phyloP scores from a whole-genome alignment of 2,329 filamentous ascomycete genomes.

The Myriosclerotinia curreyana region DNA sequence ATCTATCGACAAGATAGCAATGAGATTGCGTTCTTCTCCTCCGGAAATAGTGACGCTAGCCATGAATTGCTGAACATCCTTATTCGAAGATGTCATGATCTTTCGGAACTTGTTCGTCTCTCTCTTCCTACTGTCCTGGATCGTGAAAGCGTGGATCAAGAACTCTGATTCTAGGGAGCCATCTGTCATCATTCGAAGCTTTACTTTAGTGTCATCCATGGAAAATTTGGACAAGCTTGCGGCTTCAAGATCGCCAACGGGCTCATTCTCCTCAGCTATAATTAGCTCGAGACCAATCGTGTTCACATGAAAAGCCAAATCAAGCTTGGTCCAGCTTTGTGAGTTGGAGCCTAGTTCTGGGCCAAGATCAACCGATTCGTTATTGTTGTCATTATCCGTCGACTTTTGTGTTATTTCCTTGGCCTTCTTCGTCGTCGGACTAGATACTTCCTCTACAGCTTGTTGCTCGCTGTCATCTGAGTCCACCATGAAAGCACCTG shows the following conservation, averaged over 20 bases:
- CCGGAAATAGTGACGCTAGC: slow-evolving; percentile 91
- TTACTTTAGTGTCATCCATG: slow-evolving; percentile 86
- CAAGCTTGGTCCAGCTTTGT: slow-evolving; percentile 86
- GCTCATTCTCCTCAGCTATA: slow-evolving; percentile 68
- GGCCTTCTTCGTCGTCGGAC: slow-evolving; percentile 40
- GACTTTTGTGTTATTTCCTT: slow-evolving; percentile 26
- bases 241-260: slow-evolving; percentile 72
- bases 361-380: slow-evolving; percentile 52
- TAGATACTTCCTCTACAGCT: slow-evolving; percentile 69
- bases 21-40: slow-evolving; percentile 74
- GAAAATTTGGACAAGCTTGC: slow-evolving; percentile 92
- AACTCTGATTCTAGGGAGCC: slow-evolving; percentile 89
- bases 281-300: slow-evolving; percentile 87
- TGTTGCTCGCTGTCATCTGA: slow-evolving; percentile 68
- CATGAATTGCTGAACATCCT: slow-evolving; percentile 96
- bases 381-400: slow-evolving; percentile 36
- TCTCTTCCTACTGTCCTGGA: slow-evolving; percentile 82
- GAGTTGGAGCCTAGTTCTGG: slow-evolving; percentile 69
- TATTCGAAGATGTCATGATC: slow-evolving; percentile 97
- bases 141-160: slow-evolving; percentile 89
- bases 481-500: slow-evolving; percentile 78
- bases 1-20: slow-evolving; percentile 89
- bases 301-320: slow-evolving; percentile 84
- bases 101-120: slow-evolving; percentile 95
- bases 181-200: slow-evolving; percentile 90